phyloP scores from a whole-genome alignment of 257 asterid species.

The Solanum raphanifolium region DNA sequence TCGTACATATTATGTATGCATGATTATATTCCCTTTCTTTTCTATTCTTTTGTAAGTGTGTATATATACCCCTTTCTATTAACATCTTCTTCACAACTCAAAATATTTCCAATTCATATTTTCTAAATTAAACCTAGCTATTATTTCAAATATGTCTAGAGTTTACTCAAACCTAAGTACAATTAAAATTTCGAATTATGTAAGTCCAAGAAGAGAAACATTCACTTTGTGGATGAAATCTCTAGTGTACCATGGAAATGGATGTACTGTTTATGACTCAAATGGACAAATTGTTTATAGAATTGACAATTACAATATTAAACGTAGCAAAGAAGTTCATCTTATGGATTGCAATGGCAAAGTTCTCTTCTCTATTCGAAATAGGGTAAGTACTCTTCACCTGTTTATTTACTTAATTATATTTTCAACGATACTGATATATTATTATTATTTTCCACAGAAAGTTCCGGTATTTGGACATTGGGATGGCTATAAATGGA shows the following conservation, averaged over 20 bases:
- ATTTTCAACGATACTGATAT: not conserved
- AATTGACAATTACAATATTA: conserved; percentile 47
- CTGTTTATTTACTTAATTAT: not conserved
- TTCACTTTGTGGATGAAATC: conserved; percentile 75
- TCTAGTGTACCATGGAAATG: conserved; percentile 46
- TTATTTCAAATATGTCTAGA: conserved; percentile 37
- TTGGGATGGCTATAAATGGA: conserved; percentile 31
- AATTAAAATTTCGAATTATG: not conserved
- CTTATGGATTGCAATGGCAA: conserved; percentile 48
- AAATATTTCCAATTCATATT: not conserved
- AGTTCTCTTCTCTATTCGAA: conserved; percentile 36
- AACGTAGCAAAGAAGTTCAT: conserved; percentile 28
- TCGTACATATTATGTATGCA: not conserved
- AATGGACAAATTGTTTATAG: conserved; percentile 40
- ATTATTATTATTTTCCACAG: conserved; percentile 1
- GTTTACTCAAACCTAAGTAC: conserved; percentile 24
- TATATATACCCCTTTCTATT: not conserved
- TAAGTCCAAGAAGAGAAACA: conserved; percentile 25
- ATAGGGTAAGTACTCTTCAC: conserved; percentile 27
- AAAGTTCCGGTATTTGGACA: conserved; percentile 9
- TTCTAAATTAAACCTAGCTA: not conserved
- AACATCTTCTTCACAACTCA: not conserved
- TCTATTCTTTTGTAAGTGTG: not conserved
- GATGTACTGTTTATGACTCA: conserved; percentile 47
- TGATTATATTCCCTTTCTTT: not conserved